Base-by-base conservation (phyloP, 148 eudicot genomes). In the Heliamphora exappendiculata region DNA sequence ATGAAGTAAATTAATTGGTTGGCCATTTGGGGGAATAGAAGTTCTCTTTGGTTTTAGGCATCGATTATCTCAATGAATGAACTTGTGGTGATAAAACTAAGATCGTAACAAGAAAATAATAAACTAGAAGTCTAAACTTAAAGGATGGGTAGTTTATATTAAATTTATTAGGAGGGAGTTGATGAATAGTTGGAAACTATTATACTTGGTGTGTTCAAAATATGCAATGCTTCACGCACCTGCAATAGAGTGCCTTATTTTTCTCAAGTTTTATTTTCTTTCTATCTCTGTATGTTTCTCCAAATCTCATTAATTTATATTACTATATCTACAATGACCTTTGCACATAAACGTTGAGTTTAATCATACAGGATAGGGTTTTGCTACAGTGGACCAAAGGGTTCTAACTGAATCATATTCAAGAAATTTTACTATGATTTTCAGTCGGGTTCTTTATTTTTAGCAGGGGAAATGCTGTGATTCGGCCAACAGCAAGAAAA, bases 381-480 rank as follows among this genome's bases (percentile, higher is more conserved):
- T 33, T 67, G 72, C 31, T 42, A 17, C 33, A 12, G 10, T 44
- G 20, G 5, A 13, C 34, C 7, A 44, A 42, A 14, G 22, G 72
- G 20, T 68, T 68, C 13, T 68, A n/a, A 20, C 45, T 17, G 11
- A 68, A 11, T 44, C 11, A 12, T n/a, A 42, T 8, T 47, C 55
- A 13, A 28, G 29, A 5, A 26, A 12, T n/a, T 44, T 41, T 2
- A 39, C 14, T 68, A 17, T 68, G 72, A 45, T 45, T 44, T 68
- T 45, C 22, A 44, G 12, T 68, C 28, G n/a, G n/a, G 12, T 68
- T 45, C 31, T 64, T 49, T 13, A 76, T 53, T 14, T 62, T 28
- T 50, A 70, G 47, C 81, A 91, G 97, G 82, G 98, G 97, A 50
- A 91, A 83, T 79, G 92, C 94, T 63, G 91, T 91, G 78, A 84